Conservation (phyloP, 148 eudicot genomes). For the Camellia sinensis region DNA sequence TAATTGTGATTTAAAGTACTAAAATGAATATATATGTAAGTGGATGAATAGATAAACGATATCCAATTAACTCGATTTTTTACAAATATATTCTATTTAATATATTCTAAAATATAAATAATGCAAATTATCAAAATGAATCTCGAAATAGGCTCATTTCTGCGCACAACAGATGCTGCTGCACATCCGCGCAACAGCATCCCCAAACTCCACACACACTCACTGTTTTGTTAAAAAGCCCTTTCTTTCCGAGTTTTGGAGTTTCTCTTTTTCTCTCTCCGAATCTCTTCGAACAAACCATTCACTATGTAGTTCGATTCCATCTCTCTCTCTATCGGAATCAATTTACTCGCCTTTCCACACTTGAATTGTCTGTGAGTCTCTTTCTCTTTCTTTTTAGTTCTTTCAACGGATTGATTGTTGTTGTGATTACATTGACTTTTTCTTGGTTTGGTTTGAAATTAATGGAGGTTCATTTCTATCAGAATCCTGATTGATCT, state of each 20-base stretch:
- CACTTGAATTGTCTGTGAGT: neutral
- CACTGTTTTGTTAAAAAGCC: neutral
- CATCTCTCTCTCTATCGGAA: neutral
- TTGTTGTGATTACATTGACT: neutral
- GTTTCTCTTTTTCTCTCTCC: constrained; percentile 3
- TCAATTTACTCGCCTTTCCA: neutral
- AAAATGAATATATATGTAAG: too few relatives aligned
- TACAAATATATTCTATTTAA: too few relatives aligned
- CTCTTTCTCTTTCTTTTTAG: too few relatives aligned
- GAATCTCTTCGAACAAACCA: neutral
- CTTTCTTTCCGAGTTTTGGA: constrained; percentile 6
- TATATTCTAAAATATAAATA: too few relatives aligned
- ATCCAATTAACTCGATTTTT: too few relatives aligned
- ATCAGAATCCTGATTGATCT: constrained; percentile 15
- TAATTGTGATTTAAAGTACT: too few relatives aligned
- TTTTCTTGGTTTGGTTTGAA: neutral
- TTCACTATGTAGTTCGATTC: neutral
- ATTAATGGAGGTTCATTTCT: constrained; percentile 18
- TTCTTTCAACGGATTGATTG: neutral
- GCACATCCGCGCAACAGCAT: too few relatives aligned
- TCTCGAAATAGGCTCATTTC: too few relatives aligned
- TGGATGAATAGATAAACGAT: too few relatives aligned
- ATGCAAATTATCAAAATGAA: too few relatives aligned
- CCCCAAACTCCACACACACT: too few relatives aligned
- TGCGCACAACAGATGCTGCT: too few relatives aligned